Conservation (phyloP, 192 early-diverging fungal species). For the Chytriomyces sp. region DNA sequence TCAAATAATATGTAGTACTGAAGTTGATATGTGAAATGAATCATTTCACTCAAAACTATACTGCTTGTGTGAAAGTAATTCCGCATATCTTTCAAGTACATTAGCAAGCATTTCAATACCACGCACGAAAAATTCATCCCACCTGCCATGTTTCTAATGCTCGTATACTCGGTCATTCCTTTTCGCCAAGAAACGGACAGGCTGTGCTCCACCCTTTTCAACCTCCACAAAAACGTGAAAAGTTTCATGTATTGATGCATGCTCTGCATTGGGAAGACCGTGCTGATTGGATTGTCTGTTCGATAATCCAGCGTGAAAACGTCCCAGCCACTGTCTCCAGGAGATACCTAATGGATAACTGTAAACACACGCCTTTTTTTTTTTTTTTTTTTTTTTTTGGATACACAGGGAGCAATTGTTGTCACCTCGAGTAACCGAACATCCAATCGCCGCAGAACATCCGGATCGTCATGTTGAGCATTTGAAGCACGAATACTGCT, state of each 20-base stretch:
- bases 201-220: slow-evolving; percentile 86
- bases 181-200: slow-evolving; percentile 77
- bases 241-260: slow-evolving; percentile 84
- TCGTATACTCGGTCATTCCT: slow-evolving; percentile 61
- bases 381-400: slow-evolving; percentile 5
- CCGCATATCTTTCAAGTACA: not conserved
- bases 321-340: slow-evolving; percentile 86
- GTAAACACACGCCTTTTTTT: slow-evolving; percentile 18
- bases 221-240: slow-evolving; percentile 85
- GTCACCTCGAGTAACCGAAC: slow-evolving; percentile 73
- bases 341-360: too few species aligned
- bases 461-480: slow-evolving; percentile 81
- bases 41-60: slow-evolving; percentile 82
- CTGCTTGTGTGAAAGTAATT: slow-evolving; percentile 65
- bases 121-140: slow-evolving; percentile 21
- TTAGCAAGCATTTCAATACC: slow-evolving; percentile 24
- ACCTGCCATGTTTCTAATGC: slow-evolving; percentile 24
- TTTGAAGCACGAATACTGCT: slow-evolving; percentile 86
- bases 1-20: slow-evolving; percentile 94
- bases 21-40: slow-evolving; percentile 91
- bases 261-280: slow-evolving; percentile 73
- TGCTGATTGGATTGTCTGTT: slow-evolving; percentile 80
- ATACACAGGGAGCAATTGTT: too few species aligned
- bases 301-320: slow-evolving; percentile 90
- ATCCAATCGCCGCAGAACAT: slow-evolving; percentile 78